Percentiles rank a stretch among this genome's conserved stretches.
Conservation (phyloP, 345 rosid genomes). For the Triadica sebifera region DNA sequence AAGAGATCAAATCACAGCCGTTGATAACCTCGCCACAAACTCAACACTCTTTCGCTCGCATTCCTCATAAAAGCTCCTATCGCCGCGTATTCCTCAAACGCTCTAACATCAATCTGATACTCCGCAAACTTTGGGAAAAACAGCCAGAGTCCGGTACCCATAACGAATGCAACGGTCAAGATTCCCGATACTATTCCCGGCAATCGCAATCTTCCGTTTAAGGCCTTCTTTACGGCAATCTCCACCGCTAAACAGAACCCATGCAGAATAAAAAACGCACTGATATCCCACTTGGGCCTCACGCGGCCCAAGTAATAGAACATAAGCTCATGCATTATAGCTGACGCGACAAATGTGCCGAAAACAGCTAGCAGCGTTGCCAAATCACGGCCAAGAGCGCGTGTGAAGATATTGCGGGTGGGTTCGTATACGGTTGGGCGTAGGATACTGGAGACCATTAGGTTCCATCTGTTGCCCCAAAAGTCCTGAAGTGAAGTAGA, state of each 20-base stretch:
- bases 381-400: constrained; percentile 31
- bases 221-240: constrained; percentile 25
- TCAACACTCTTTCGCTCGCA: neutral
- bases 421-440: constrained; percentile 63
- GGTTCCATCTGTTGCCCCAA: constrained; percentile 77
- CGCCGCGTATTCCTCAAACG: constrained; percentile 46
- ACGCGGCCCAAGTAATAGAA: constrained; percentile 54
- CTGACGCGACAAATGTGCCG: constrained; percentile 49
- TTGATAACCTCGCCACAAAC: neutral
- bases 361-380: constrained; percentile 42
- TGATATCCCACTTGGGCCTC: constrained; percentile 48
- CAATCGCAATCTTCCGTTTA: constrained; percentile 11
- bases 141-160: constrained; percentile 29
- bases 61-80: constrained; percentile 20
- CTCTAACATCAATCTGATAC: constrained; percentile 22
- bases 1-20: neutral
- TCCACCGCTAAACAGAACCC: constrained; percentile 34
- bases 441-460: constrained; percentile 52
- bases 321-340: constrained; percentile 59
- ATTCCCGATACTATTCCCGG: constrained; percentile 15
- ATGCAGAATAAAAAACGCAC: constrained; percentile 53
- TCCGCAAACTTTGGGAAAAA: constrained; percentile 36
- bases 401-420: constrained; percentile 4
- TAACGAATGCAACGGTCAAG: constrained; percentile 32
- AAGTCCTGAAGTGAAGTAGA: constrained; percentile 73